Evolutionary conservation across 1,284 basidiomycete species (phyloP), one percentile per base, ranked within the genome.

Genomic region (Melampsora americana): DNA sequence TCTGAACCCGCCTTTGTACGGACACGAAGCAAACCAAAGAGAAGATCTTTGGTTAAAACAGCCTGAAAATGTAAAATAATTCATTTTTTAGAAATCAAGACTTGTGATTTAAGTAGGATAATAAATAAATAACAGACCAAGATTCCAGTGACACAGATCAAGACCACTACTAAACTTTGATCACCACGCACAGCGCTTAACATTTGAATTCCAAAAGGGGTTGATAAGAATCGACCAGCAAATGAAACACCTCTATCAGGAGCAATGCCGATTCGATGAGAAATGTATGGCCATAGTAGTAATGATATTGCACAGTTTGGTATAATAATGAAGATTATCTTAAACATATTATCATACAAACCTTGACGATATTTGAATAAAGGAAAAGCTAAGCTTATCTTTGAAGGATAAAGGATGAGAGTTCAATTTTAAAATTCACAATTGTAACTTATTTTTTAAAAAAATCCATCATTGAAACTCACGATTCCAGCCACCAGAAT

Each of bases 91-190:
- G 39, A 1, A 5, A 42, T 42, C 6, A 42, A 42, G 39, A 35
- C 35, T 35, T 35, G 35, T 4, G 35, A 3, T 35, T 35, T 9
- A 35, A 35, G 9, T 4, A 35, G 35, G 35, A 42, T 5, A 28
- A 68, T 42, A 20, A 46, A 46, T 28, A 35, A 42, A 30, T 5
- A 26, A 68, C 72, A 0, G 23, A 75, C 72, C 18, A 75, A 60
- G 35, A 75, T 75, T 20, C 72, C 72, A 11, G 72, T 75, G 53
- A 75, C 61, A 39, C 72, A 75, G 66, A 75, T 68, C 16, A 75
- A 44, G 1, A 75, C 72, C 0, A 75, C 72, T 2, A 75, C 66
- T n/a, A 75, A 46, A 7, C 53, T 66, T 39, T 62, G 64, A 44
- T 75, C 72, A 1, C 72, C 72, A 5, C 72, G 65, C 1, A 66